Evolutionary conservation across 176 grass and related monocot genomes (phyloP).

Genomic region (Oropetium thomaeum): DNA sequence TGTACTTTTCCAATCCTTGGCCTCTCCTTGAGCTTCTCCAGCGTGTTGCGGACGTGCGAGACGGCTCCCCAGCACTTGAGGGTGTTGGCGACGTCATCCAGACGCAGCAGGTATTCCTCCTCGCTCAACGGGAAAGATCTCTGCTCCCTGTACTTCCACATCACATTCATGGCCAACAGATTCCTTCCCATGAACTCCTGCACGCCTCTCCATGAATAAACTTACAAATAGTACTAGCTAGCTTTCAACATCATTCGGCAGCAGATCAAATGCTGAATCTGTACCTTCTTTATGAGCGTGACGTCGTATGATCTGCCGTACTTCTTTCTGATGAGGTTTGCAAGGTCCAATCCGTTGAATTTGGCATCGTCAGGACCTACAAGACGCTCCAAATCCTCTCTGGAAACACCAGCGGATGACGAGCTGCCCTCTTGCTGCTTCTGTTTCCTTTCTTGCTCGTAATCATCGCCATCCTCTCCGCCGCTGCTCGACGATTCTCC

Average conservation of each 20-base stretch:
- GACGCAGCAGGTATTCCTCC: conserved; percentile 93
- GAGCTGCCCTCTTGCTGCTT: conserved; percentile 32
- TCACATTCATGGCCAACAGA: conserved; percentile 96
- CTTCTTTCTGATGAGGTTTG: conserved; percentile 79
- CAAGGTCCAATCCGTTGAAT: conserved; percentile 78
- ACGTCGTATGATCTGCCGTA: conserved; percentile 97
- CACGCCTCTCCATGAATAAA: too few species aligned
- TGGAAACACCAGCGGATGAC: conserved; percentile 14
- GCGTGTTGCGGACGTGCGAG: conserved; percentile 72
- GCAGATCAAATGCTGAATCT: too few species aligned
- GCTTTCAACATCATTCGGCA: too few species aligned
- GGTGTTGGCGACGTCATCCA: conserved; percentile 80
- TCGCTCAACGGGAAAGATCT: conserved; percentile 89
- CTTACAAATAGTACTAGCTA: too few species aligned
- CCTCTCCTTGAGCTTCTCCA: conserved; percentile 79
- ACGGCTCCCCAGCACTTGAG: conserved; percentile 96
- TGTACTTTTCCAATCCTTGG: conserved; percentile 93
- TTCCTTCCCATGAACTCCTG: conserved; percentile 93
- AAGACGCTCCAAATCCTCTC: conserved; percentile 69
- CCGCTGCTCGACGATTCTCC: conserved; percentile 38
- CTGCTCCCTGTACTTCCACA: conserved; percentile 99
- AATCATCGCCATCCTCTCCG: conserved; percentile 28
- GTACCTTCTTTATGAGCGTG: conserved; percentile 65
- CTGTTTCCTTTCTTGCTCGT: conserved; percentile 30
- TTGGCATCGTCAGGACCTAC: conserved; percentile 55